Evolutionary conservation across 148 eudicot genomes (phyloP).

Genomic region (Bassia scoparia): DNA sequence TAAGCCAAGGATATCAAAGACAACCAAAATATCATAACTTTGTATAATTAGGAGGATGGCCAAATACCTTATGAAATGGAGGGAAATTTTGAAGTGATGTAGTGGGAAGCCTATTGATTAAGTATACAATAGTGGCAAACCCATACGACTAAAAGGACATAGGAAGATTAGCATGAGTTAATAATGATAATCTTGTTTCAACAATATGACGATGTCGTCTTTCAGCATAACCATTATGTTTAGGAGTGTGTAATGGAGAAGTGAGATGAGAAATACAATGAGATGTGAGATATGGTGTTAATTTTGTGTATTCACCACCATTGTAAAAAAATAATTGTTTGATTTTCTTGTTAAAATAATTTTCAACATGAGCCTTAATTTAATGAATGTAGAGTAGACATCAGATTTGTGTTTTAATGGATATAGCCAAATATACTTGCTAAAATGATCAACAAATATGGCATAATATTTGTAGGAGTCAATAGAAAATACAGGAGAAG

Average conservation of each 20-base stretch:
- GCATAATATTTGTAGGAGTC: not conserved
- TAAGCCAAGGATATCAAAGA: too few relatives aligned
- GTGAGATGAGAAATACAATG: not conserved
- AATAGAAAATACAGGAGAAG: not conserved
- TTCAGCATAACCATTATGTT: not conserved
- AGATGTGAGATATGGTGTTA: not conserved
- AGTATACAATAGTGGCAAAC: not conserved
- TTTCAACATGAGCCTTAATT: too few relatives aligned
- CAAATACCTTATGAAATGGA: not conserved
- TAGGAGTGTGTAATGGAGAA: slow-evolving; percentile 1
- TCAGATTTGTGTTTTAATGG: not conserved
- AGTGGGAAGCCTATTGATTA: not conserved
- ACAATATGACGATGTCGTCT: not conserved
- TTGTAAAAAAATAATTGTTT: too few relatives aligned
- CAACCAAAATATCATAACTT: too few relatives aligned
- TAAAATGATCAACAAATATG: not conserved
- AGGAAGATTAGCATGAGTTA: not conserved
- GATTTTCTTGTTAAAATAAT: too few relatives aligned
- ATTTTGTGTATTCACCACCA: too few relatives aligned
- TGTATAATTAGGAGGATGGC: not conserved
- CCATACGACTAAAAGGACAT: not conserved
- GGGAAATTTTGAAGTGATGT: not conserved
- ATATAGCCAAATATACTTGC: not conserved
- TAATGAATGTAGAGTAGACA: too few relatives aligned
- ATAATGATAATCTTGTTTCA: not conserved